Conservation (phyloP, 2,329 filamentous ascomycete genomes). For the Epichloe glyceriae region DNA sequence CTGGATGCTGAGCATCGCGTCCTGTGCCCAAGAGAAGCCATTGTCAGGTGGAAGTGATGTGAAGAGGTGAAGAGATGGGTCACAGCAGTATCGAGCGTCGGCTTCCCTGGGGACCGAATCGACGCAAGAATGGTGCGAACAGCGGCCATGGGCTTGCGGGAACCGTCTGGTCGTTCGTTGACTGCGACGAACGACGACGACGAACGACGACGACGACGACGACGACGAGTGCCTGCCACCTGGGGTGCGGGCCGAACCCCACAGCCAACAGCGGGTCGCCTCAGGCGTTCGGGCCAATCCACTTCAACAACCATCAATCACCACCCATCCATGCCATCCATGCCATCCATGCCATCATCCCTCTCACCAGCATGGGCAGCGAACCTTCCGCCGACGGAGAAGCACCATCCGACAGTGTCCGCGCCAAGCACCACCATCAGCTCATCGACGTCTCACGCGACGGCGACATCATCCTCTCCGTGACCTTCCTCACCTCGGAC, state of each 20-base stretch:
- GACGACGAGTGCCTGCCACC: neutral
- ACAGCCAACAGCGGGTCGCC: too few relatives aligned
- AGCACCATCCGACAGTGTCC: neutral
- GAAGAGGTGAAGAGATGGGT: slow-evolving; percentile 4
- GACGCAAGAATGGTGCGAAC: slow-evolving; percentile 1
- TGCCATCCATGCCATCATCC: neutral
- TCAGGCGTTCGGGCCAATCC: too few relatives aligned
- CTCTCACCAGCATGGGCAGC: neutral
- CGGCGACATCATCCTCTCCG: slow-evolving; percentile 54
- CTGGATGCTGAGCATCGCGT: slow-evolving; percentile 11
- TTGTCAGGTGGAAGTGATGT: slow-evolving; percentile 7
- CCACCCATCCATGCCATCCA: too few relatives aligned
- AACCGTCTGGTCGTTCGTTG: neutral
- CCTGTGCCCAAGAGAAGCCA: slow-evolving; percentile 12
- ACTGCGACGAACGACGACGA: neutral
- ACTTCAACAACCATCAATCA: too few relatives aligned
- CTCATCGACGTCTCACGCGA: slow-evolving; percentile 38
- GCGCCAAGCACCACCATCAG: slow-evolving; percentile 6
- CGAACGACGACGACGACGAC: neutral
- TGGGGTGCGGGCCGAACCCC: too few relatives aligned
- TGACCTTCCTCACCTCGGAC: slow-evolving; percentile 49
- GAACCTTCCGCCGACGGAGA: slow-evolving; percentile 7
- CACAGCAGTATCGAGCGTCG: slow-evolving; percentile 4
- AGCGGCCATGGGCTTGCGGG: slow-evolving; percentile 6
- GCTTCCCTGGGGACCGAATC: slow-evolving; percentile 2